Evolutionary conservation across 2,329 filamentous ascomycete species (phyloP).

Genomic region (Clarireedia homoeocarpa): DNA sequence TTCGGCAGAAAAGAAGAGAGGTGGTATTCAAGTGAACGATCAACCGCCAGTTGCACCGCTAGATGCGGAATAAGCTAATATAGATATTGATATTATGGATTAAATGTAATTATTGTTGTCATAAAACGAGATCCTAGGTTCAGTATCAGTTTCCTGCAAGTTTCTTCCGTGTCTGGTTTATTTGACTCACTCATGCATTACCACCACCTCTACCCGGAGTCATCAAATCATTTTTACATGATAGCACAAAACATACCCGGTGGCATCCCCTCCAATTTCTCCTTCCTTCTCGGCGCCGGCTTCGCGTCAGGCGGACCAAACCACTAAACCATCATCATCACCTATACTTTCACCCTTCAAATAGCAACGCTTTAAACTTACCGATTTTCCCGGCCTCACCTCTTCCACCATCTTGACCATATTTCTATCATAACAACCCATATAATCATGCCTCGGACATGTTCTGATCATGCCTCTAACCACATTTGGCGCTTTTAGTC

Average conservation of each 20-base stretch:
- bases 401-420: slow-evolving; percentile 6
- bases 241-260: background rate
- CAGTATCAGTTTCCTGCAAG: background rate
- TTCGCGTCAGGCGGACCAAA: background rate
- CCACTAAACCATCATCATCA: slow-evolving; percentile 1
- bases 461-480: background rate
- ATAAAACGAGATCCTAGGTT: background rate
- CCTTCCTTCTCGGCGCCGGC: background rate
- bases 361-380: background rate
- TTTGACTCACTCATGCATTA: background rate
- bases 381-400: background rate
- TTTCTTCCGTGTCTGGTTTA: background rate
- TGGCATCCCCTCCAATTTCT: background rate
- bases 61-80: slow-evolving; percentile 58
- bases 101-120: background rate
- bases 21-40: slow-evolving; percentile 82
- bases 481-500: slow-evolving; percentile 2
- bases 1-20: slow-evolving; percentile 74
- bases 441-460: background rate
- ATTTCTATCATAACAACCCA: slow-evolving; percentile 3
- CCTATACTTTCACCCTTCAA: background rate
- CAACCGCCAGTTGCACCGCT: slow-evolving; percentile 65
- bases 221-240: background rate
- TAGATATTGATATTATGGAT: background rate
- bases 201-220: background rate